These are phyloP conservation scores for Moricandia moricandioides DNA, from an alignment of 345 rosid species.

Conservation along the genomic window DNA sequence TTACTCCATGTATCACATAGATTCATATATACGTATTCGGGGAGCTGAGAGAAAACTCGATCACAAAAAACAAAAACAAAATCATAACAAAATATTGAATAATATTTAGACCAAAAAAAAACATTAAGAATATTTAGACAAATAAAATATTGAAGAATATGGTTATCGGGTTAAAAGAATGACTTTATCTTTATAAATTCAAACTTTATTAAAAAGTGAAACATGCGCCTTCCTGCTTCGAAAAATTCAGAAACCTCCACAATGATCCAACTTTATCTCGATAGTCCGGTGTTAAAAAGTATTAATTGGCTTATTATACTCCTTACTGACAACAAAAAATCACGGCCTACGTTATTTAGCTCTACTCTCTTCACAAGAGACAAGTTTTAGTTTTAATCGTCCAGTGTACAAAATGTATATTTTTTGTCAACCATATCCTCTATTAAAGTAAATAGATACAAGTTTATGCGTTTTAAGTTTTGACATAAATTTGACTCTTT, in stretches of 20 bases:
- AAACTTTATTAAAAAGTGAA: too few species aligned
- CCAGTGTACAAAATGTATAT: background rate
- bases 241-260: background rate
- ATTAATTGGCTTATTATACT: too few species aligned
- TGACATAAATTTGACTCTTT: background rate
- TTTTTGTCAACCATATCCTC: background rate
- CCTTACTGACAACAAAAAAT: too few species aligned
- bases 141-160: background rate
- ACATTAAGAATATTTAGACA: too few species aligned
- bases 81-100: background rate
- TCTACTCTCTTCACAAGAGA: background rate
- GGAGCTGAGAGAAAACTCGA: background rate
- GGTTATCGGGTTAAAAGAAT: background rate
- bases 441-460: background rate
- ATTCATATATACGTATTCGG: background rate
- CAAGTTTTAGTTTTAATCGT: conserved; percentile 1
- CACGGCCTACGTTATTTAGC: background rate
- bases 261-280: background rate
- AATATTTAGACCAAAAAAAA: background rate
- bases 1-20: background rate
- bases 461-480: background rate
- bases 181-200: too few species aligned
- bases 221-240: background rate
- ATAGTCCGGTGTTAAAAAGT: background rate
- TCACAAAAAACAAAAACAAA: background rate